Evolutionary conservation across 768 basidiomycete genomes (phyloP).

Genomic region (Bullera alba): DNA sequence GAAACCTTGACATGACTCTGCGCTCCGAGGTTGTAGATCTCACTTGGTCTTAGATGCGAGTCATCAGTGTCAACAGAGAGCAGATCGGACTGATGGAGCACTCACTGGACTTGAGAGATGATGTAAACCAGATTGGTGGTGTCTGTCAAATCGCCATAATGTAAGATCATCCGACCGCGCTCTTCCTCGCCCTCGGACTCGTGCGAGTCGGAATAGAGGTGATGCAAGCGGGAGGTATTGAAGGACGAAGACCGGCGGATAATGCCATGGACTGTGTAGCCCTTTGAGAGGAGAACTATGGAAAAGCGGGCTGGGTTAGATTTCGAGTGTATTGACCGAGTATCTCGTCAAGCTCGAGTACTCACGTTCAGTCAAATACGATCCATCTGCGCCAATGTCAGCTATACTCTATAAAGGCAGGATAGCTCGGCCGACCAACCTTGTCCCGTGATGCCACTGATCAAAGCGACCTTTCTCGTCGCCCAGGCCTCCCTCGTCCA

Average conservation of each 20-base stretch:
- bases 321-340: too few relatives aligned
- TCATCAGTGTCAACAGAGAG: neutral
- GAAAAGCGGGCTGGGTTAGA: too few relatives aligned
- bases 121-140: conserved; percentile 96
- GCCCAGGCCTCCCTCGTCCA: too few relatives aligned
- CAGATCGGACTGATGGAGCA: neutral
- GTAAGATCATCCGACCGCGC: conserved; percentile 48
- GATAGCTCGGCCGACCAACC: too few relatives aligned
- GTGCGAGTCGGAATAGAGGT: conserved; percentile 87
- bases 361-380: too few relatives aligned
- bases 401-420: too few relatives aligned
- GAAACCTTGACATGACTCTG: conserved; percentile 99
- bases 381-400: too few relatives aligned
- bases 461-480: too few relatives aligned
- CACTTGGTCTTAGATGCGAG: conserved; percentile 59
- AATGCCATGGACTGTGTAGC: conserved; percentile 51
- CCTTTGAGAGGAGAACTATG: too few relatives aligned
- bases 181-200: conserved; percentile 58
- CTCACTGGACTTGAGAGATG: conserved; percentile 73
- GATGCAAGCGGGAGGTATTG: conserved; percentile 91
- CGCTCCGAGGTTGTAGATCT: conserved; percentile 96
- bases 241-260: conserved; percentile 96
- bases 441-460: too few relatives aligned
- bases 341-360: too few relatives aligned
- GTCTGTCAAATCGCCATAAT: conserved; percentile 90